These are phyloP conservation scores for Pharnaceum exiguum DNA, from an alignment of 148 eudicot genomes.

Conservation along the genomic window DNA sequence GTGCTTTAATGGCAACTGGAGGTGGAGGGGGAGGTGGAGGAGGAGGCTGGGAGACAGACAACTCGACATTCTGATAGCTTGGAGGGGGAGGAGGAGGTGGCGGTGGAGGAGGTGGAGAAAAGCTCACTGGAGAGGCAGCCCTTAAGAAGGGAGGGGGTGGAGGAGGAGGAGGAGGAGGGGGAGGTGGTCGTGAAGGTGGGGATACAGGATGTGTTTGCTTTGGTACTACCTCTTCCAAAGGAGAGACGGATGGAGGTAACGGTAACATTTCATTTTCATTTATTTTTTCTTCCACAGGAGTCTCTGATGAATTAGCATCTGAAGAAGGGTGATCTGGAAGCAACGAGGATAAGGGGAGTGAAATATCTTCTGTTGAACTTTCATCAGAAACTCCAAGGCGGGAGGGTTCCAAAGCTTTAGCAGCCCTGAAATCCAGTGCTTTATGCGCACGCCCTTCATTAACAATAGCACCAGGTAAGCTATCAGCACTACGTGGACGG, in stretches of 20 bases:
- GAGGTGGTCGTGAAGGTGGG: conserved; percentile 23
- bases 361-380: conserved; percentile 12
- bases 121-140: not conserved
- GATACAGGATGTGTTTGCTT: conserved; percentile 26
- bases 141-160: not conserved
- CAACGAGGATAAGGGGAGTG: conserved; percentile 2
- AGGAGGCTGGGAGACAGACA: not conserved
- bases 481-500: conserved; percentile 26
- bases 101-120: conserved; percentile 25
- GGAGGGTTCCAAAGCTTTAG: conserved; percentile 9
- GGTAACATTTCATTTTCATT: conserved; percentile 1
- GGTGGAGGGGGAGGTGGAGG: conserved; percentile 1
- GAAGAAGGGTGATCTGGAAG: conserved; percentile 2
- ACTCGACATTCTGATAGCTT: not conserved
- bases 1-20: not conserved
- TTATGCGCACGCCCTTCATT: conserved; percentile 17
- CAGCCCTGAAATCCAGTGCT: conserved; percentile 19
- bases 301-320: conserved; percentile 1
- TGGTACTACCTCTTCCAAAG: too few species aligned
- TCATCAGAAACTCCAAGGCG: conserved; percentile 16
- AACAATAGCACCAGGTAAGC: conserved; percentile 14
- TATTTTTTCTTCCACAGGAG: conserved; percentile 15
- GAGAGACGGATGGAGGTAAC: conserved; percentile 14
- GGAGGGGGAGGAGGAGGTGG: conserved; percentile 25
- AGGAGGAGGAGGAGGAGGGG: conserved; percentile 26